A percentile compares a stretch with the other conserved stretches of the same genome.
These are phyloP conservation scores for Aquilaria yunnanensis DNA, from an alignment of 345 rosid species.

Conservation along the genomic window DNA sequence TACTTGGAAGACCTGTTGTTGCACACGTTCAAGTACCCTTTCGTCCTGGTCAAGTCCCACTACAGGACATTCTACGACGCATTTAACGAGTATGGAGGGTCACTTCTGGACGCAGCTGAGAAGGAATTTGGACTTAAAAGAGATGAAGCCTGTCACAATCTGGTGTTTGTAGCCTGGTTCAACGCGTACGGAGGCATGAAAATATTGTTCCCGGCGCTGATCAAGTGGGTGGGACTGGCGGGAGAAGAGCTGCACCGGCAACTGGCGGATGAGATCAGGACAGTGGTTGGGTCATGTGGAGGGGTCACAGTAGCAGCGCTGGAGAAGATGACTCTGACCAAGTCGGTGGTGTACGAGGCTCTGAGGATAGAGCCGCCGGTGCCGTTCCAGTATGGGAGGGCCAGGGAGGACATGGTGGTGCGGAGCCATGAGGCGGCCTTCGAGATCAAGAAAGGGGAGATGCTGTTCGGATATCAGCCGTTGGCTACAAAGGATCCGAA, in stretches of 20 bases:
- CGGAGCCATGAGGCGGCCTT: constrained; percentile 37
- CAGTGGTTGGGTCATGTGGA: constrained; percentile 16
- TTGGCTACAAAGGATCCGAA: constrained; percentile 36
- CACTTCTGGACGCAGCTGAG: constrained; percentile 28
- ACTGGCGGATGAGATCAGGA: constrained; percentile 34
- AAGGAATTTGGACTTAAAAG: constrained; percentile 17
- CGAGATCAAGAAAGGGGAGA: constrained; percentile 41
- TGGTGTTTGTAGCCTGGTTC: constrained; percentile 30
- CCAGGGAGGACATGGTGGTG: constrained; percentile 32
- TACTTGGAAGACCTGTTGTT: constrained; percentile 23
- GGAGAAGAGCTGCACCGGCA: constrained; percentile 28
- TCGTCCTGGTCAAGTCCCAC: constrained; percentile 18
- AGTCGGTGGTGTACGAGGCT: constrained; percentile 38
- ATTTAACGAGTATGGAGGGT: constrained; percentile 10
- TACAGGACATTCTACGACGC: constrained; percentile 30
- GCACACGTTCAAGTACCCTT: constrained; percentile 27
- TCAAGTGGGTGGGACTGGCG: constrained; percentile 38
- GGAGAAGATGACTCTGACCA: constrained; percentile 38
- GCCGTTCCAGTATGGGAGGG: constrained; percentile 40
- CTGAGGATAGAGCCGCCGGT: constrained; percentile 41
- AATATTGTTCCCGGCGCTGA: constrained; percentile 22
- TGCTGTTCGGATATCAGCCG: constrained; percentile 48
- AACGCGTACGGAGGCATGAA: constrained; percentile 39
- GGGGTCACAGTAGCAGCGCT: constrained; percentile 25
- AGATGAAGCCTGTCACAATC: constrained; percentile 46